A percentile compares a stretch with the other conserved stretches of the same genome.
phyloP scores from a whole-genome alignment of 2,329 filamentous ascomycete species.

The Chalara sp. region DNA sequence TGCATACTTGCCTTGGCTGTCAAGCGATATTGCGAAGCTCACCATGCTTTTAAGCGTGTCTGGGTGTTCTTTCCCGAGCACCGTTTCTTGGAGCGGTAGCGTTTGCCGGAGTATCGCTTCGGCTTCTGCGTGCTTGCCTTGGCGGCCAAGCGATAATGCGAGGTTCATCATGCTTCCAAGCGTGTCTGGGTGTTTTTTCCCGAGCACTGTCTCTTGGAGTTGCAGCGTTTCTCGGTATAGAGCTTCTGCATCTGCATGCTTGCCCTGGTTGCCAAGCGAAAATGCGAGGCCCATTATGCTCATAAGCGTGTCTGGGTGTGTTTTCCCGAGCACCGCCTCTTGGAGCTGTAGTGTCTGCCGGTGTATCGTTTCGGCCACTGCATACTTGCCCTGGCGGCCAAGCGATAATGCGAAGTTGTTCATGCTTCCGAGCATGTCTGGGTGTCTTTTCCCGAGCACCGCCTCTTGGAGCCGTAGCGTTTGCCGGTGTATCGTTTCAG shows the following conservation, averaged over 20 bases:
- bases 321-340: conserved; percentile 1
- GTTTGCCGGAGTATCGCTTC: not conserved
- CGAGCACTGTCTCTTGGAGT: too few species aligned
- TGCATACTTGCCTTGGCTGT: conserved; percentile 1
- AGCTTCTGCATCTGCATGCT: conserved; percentile 4
- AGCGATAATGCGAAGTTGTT: conserved; percentile 1
- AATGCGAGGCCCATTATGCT: conserved; percentile 3
- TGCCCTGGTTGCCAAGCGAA: conserved; percentile 2
- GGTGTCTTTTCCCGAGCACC: too few species aligned
- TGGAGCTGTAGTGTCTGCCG: conserved; percentile 2
- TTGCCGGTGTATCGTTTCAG: not conserved
- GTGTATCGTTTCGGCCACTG: too few species aligned
- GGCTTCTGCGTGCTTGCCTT: too few species aligned
- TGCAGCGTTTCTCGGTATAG: not conserved
- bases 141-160: too few species aligned
- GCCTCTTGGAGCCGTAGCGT: not conserved
- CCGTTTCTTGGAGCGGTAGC: not conserved
- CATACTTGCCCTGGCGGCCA: conserved; percentile 2
- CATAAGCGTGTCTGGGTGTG: conserved; percentile 3
- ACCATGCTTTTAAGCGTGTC: conserved; percentile 4
- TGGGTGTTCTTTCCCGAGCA: too few species aligned
- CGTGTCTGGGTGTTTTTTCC: too few species aligned
- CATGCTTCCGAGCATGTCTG: conserved; percentile 1
- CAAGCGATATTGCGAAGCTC: conserved; percentile 1
- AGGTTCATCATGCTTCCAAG: not conserved